Conservation (phyloP, 2,329 filamentous ascomycete genomes). For the Stachybotrys elegans region DNA sequence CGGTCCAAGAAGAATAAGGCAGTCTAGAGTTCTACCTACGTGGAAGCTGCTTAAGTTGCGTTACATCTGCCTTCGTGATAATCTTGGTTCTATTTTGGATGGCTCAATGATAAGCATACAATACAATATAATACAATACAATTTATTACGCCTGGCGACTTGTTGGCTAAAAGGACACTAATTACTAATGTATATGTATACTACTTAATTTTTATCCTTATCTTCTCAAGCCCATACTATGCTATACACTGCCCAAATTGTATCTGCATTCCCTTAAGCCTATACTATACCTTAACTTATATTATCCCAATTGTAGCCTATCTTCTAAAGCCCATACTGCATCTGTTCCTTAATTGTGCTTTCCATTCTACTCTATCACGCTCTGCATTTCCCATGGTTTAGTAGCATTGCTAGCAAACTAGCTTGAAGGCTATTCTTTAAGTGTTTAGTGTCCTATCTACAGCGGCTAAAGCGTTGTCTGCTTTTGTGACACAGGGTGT, state of each 20-base stretch:
- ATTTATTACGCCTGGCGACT: background rate
- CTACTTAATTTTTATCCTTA: background rate
- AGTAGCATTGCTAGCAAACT: slow-evolving; percentile 6
- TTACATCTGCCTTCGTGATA: no score
- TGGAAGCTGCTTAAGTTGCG: no score
- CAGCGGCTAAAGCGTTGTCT: slow-evolving; percentile 9
- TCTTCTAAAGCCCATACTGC: background rate
- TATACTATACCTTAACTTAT: background rate
- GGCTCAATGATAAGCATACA: no score
- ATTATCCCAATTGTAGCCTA: background rate
- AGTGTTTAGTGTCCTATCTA: slow-evolving; percentile 13
- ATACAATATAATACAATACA: background rate
- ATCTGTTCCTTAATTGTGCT: background rate
- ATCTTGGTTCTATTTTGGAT: no score
- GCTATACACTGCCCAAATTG: background rate
- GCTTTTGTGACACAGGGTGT: background rate
- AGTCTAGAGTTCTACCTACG: no score
- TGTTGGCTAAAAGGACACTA: background rate
- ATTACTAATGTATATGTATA: background rate
- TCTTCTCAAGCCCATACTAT: background rate
- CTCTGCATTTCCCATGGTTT: background rate
- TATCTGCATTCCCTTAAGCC: background rate
- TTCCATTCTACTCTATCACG: background rate
- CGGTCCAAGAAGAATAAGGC: no score
- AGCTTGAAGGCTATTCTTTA: slow-evolving; percentile 11